phyloP scores from a whole-genome alignment of 495 filamentous ascomycete genomes.

The Penicillium macrosclerotiorum region DNA sequence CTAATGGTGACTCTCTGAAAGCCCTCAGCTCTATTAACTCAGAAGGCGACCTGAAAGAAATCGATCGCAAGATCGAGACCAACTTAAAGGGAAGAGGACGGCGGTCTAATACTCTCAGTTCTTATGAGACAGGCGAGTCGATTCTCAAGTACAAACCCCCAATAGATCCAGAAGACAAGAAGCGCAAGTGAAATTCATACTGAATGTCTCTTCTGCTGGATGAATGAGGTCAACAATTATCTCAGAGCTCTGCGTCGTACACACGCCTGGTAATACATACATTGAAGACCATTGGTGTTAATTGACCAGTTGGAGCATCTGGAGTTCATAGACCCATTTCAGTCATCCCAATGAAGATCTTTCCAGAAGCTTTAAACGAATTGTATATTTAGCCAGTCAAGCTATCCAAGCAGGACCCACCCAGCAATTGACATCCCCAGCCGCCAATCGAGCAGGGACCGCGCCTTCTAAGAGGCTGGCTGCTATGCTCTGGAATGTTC shows the following conservation, averaged over 20 bases:
- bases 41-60: constrained; percentile 69
- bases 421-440: constrained; percentile 8
- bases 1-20: constrained; percentile 53
- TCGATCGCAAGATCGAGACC: constrained; percentile 73
- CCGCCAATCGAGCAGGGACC: constrained; percentile 6
- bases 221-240: no score
- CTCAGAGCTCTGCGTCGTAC: not conserved
- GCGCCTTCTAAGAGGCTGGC: constrained; percentile 10
- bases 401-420: not conserved
- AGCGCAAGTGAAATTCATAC: constrained; percentile 10
- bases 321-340: not conserved
- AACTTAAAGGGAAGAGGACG: constrained; percentile 70
- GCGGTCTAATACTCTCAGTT: constrained; percentile 15
- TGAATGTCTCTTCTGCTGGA: no score
- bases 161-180: constrained; percentile 13
- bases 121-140: constrained; percentile 23
- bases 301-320: not conserved
- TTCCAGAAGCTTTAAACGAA: constrained; percentile 1
- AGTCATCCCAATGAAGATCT: not conserved
- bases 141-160: constrained; percentile 20
- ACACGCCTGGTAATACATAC: no score
- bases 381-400: constrained; percentile 2
- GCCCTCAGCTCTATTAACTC: constrained; percentile 64
- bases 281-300: not conserved
- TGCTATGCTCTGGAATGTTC: constrained; percentile 24